These are phyloP conservation scores for Paramecium octaurelia DNA, from an alignment of 73 alveolate species.

Conservation along the genomic window DNA sequence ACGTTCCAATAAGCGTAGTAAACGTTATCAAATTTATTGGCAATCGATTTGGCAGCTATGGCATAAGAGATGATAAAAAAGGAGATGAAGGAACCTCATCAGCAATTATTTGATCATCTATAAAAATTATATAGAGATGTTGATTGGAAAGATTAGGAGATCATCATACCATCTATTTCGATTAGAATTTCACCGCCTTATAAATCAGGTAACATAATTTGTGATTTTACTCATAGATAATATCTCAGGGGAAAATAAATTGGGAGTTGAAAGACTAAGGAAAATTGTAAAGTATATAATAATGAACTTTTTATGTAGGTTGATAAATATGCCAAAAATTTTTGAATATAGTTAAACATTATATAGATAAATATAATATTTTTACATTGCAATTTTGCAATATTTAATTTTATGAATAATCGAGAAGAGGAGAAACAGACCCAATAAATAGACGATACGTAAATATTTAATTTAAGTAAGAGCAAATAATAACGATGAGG, in stretches of 20 bases:
- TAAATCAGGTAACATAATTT: background rate
- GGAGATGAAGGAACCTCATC: conserved; percentile 36
- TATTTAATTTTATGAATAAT: background rate
- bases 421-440: background rate
- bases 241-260: conserved; percentile 10
- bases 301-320: background rate
- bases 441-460: background rate
- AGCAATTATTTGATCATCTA: conserved; percentile 23
- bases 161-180: background rate
- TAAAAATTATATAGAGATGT: conserved; percentile 8
- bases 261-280: conserved; percentile 20
- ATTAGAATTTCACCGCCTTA: conserved; percentile 8
- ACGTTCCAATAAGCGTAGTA: background rate
- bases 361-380: background rate
- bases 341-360: background rate
- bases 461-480: conserved; percentile 1
- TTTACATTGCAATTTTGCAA: background rate
- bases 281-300: background rate
- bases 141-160: conserved; percentile 30
- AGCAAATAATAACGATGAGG: background rate
- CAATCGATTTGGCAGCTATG: conserved; percentile 27
- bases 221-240: background rate
- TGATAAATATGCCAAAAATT: conserved; percentile 3
- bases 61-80: background rate
- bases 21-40: background rate